Base-by-base conservation (phyloP, 1,284 basidiomycete genomes). In the Cystobasidium sp. region DNA sequence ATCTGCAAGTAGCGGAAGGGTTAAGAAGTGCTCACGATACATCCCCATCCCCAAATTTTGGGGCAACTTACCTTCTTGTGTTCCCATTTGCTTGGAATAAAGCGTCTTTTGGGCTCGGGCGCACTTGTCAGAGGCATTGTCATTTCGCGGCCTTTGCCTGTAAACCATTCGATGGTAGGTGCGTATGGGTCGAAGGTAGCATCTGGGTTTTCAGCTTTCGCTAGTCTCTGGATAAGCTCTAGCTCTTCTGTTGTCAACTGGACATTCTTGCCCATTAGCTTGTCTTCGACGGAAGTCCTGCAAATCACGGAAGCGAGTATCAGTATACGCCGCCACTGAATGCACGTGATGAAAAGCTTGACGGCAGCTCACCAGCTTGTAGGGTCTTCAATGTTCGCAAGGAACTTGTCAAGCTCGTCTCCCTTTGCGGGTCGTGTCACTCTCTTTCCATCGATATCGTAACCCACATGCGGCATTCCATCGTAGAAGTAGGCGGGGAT, bases 401-500 rank as follows among this genome's bases (percentile, higher is more conserved):
- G 84, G 86, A 99, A 99, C 83, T 93, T 97, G 85, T 99, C 97
- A 67, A 99, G 86, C 83, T 98, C 97, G 81, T 99, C 97, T 68
- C 94, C 94, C 80, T 90, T 90, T 61, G 94, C 96, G 16, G 97
- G 95, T 76, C 94, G 90, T 80, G 98, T 87, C 76, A 99, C 90
- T 83, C 92, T 92, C 84, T 92, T 94, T 63, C 97, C 97, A 82
- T 96, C 88, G 81, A 99, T 90, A 83, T 94, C 89, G 84, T 99
- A 99, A 61, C 97, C 97, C 81, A 99, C 89, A 84, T 99, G 97
- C n/a, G 97, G 97, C 78, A 99, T 86, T 84, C 99, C 96, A 82
- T 99, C 97, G 84, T 99, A 99, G 94, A 96, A 99, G 82, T 98
- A 94, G 85, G 93, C 90, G 58, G 97, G 97, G 71, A 99, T 87